Conservation (phyloP, 2,329 filamentous ascomycete genomes). For the Neoascochyta sp. region DNA sequence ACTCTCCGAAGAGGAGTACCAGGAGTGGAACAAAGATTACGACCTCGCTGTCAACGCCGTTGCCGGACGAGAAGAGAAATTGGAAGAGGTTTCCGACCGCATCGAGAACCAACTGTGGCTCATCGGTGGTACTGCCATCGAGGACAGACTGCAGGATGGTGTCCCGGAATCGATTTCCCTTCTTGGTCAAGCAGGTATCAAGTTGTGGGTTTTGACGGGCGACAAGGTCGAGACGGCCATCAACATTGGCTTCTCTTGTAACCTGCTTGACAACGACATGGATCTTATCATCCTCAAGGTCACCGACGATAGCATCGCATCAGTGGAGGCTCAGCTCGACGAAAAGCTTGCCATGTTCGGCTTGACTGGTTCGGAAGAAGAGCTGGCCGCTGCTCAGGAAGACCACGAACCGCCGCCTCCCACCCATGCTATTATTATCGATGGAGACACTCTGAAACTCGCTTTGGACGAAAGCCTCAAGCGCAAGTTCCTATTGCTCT, state of each 20-base stretch:
- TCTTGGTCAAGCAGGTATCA: slow-evolving; percentile 89
- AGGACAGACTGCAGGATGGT: slow-evolving; percentile 93
- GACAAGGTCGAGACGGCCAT: slow-evolving; percentile 99
- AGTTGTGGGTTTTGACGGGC: slow-evolving; percentile 95
- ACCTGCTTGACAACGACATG: slow-evolving; percentile 96
- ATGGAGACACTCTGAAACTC: slow-evolving; percentile 87
- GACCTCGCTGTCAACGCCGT: slow-evolving; percentile 82
- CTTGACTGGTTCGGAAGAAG: slow-evolving; percentile 79
- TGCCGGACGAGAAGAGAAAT: slow-evolving; percentile 82
- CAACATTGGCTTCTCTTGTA: slow-evolving; percentile 99
- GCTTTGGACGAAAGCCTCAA: slow-evolving; percentile 77
- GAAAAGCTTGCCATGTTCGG: slow-evolving; percentile 68
- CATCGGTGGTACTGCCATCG: slow-evolving; percentile 91
- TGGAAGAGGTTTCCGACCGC: slow-evolving; percentile 82
- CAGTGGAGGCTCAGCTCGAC: slow-evolving; percentile 69
- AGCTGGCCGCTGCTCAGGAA: slow-evolving; percentile 71
- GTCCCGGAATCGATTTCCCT: slow-evolving; percentile 94
- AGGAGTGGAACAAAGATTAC: slow-evolving; percentile 78
- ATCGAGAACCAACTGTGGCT: slow-evolving; percentile 89
- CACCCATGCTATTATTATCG: slow-evolving; percentile 90
- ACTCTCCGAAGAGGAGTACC: slow-evolving; percentile 77
- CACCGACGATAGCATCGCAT: slow-evolving; percentile 64
- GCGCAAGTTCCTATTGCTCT: slow-evolving; percentile 90
- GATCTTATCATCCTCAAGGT: slow-evolving; percentile 88
- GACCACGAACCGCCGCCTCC: slow-evolving; percentile 82